Evolutionary conservation across 2,329 filamentous ascomycete genomes (phyloP), one percentile per base, ranked within the genome.

Genomic region (Pseudogymnoascus sp.): DNA sequence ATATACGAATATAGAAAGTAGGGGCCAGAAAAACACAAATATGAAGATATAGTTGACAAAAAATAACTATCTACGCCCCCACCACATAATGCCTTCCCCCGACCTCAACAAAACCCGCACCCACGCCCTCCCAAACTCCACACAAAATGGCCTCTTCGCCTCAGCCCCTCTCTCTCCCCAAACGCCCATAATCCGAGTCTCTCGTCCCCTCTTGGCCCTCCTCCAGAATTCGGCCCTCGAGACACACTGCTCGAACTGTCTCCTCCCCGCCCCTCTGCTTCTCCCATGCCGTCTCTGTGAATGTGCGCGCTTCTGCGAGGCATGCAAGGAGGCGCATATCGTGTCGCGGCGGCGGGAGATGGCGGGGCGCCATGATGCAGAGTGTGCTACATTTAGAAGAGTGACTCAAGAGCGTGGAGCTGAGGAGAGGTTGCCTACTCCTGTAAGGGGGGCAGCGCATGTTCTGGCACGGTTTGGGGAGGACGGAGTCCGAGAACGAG

Each of bases 211-310:
- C 33, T 31, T 59, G 2, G 33, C 58, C 33, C 58, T 59, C 18
- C 58, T 59, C 33, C 33, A 59, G 18, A 59, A 59, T 31, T 36
- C 58, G 7, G 58, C 58, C 33, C 36, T 59, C 33, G 58, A 59
- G n/a, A 39, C 18, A 29, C 36, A 21, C 25, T 59, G 58, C 35
- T 59, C 33, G 7, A 40, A 59, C 13, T 59, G 58, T 18, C 36
- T 59, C 5, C 13, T 59, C 3, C 58, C 36, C 5, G 58, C 33
- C 7, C 58, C 33, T 6, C 58, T 40, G 15, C 58, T 59, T 31
- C 18, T 59, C 21, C 33, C 33, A 36, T 59, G 58, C n/a, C 33
- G 58, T n/a, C 33, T 37, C 25, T 59, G 58, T 31, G 9, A 59
- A 3, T 13, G n/a, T 6, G 58, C 36, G 18, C 33, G 33, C 12